Evolutionary conservation across 768 basidiomycete species (phyloP).

Genomic region (Pholiota molesta): DNA sequence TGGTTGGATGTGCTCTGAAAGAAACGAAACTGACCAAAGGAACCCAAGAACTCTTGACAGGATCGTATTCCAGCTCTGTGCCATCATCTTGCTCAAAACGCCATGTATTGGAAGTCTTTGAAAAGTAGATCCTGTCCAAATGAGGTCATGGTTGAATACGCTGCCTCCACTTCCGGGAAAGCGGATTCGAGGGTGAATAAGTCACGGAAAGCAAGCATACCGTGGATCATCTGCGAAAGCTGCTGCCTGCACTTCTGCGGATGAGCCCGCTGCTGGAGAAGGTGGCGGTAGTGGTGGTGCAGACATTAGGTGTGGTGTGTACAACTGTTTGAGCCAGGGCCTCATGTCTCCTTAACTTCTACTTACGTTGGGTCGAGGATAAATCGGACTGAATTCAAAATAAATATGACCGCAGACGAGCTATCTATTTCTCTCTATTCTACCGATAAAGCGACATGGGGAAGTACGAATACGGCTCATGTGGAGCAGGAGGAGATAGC

Average conservation of each 20-base stretch:
- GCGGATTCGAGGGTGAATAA: constrained; percentile 16
- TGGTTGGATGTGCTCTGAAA: constrained; percentile 8
- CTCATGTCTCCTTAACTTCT: constrained; percentile 10
- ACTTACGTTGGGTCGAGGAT: not conserved
- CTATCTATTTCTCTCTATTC: constrained; percentile 17
- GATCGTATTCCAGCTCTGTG: constrained; percentile 88
- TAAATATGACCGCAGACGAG: not conserved
- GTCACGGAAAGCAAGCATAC: constrained; percentile 33
- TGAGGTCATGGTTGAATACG: constrained; percentile 25
- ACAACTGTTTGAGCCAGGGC: constrained; percentile 36
- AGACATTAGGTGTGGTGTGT: constrained; percentile 46
- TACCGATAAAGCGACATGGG: constrained; percentile 71
- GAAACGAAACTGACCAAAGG: constrained; percentile 66
- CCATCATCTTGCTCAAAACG: constrained; percentile 90
- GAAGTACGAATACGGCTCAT: constrained; percentile 81
- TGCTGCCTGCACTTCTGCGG: constrained; percentile 57
- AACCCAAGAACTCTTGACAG: constrained; percentile 76
- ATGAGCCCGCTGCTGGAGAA: constrained; percentile 53
- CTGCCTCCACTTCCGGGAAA: constrained; percentile 18
- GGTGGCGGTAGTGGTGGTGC: constrained; percentile 50
- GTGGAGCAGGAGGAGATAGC: constrained; percentile 77
- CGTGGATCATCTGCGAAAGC: constrained; percentile 82
- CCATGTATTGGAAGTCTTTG: constrained; percentile 77
- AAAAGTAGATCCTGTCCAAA: constrained; percentile 69
- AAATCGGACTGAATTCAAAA: not conserved